Evolutionary conservation across 768 basidiomycete species (phyloP), one percentile per base, ranked within the genome.

Genomic region (Boletus vermiculosoides): DNA sequence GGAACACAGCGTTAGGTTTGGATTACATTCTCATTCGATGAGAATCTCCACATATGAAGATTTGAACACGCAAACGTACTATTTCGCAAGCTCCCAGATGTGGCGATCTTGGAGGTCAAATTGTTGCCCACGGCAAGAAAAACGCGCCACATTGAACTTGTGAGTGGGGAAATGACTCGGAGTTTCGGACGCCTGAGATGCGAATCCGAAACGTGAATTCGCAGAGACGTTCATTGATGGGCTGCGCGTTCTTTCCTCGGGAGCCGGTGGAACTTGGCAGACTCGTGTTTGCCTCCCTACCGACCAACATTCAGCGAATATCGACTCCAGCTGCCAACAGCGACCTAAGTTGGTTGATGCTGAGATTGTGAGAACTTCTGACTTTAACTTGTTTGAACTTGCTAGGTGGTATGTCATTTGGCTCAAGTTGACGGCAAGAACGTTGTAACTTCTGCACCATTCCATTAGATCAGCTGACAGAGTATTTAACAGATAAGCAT

Each of bases 201-300:
- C 11, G 39, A 52, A 33, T 22, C 22, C 25, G 28, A 37, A 54
- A 25, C 15, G 16, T 25, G 52, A 48, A 11, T 18, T 34, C 52
- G 34, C n/a, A 20, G 20, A 28, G 31, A 55, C 28, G 18, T 33
- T 54, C 16, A 13, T 13, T 30, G 51, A 34, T 22, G 15, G 16
- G n/a, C 30, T 49, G 11, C 12, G 22, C 31, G 8, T 47, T 8
- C n/a, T 22, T 54, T 39, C 16, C 30, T 40, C 54, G 54, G 50
- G 50, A 23, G 55, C 52, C 31, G 33, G 15, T 8, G 16, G 18
- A 12, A 20, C 30, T 42, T 34, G 2, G 18, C 23, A 12, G 50
- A 54, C 51, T 57, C 54, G 9, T 45, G 54, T 45, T 40, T 39
- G 23, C 37, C 53, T 41, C 22, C 31, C 37, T 34, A 33, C 31